phyloP scores from a whole-genome alignment of 805 yeast genomes.

The Ogataea methylovora region DNA sequence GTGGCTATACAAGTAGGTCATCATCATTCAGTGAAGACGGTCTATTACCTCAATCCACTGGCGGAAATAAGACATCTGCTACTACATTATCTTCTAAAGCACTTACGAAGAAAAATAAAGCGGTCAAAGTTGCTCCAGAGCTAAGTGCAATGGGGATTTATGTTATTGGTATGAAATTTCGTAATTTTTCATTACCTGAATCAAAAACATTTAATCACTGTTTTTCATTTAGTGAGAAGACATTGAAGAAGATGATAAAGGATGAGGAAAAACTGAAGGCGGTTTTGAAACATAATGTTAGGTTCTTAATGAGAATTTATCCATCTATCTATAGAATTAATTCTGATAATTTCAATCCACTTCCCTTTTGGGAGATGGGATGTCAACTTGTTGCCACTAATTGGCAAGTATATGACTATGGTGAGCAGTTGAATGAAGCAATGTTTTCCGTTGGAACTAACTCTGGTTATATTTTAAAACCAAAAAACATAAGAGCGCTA shows the following conservation, averaged over 20 bases:
- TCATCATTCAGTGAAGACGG: conserved; percentile 25
- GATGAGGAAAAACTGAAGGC: conserved; percentile 50
- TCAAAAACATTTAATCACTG: conserved; percentile 76
- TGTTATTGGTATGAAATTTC: conserved; percentile 66
- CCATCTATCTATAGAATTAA: conserved; percentile 74
- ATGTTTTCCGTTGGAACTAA: conserved; percentile 55
- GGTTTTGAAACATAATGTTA: conserved; percentile 68
- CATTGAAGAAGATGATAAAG: conserved; percentile 53
- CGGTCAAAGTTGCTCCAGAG: conserved; percentile 27
- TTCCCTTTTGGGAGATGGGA: conserved; percentile 76
- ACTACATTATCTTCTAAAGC: conserved; percentile 17
- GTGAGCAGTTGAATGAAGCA: conserved; percentile 84
- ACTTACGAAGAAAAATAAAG: conserved; percentile 8
- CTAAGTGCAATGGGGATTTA: conserved; percentile 63
- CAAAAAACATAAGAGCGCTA: conserved; percentile 26
- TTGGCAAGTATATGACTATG: conserved; percentile 90
- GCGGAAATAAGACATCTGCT: conserved; percentile 25
- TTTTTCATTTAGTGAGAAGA: conserved; percentile 79
- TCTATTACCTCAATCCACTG: conserved; percentile 3
- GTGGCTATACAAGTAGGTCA: conserved; percentile 4
- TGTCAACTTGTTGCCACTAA: conserved; percentile 94
- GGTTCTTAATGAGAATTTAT: conserved; percentile 73
- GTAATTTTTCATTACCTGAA: conserved; percentile 79
- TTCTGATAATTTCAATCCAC: conserved; percentile 78
- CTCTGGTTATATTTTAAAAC: conserved; percentile 78